Evolutionary conservation across 2,329 filamentous ascomycete genomes (phyloP), one percentile per base, ranked within the genome.

Genomic region (Venturiaceae sp.): DNA sequence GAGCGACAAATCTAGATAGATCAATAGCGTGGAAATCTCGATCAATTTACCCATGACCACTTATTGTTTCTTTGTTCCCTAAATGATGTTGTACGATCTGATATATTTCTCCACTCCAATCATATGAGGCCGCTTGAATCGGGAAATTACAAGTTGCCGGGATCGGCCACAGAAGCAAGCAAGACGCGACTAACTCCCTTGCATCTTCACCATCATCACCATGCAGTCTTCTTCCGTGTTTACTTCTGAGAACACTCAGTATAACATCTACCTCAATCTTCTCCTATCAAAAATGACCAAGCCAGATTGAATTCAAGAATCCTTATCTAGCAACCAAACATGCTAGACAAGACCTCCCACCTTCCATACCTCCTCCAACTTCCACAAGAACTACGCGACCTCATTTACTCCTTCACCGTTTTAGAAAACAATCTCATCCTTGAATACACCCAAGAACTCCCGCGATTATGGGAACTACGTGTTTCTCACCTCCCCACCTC

Each of bases 311-410:
- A 50, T 26, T 50, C 13, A 16, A 23, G 4, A 13, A 16, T n/a
- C 23, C 5, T 2, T 9, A 7, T 9, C 4, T 16, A 13, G 14
- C 23, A 30, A 16, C 2, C 3, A 13, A 30, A 8, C 14, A 50
- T 50, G 44, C 44, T 50, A 5, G 44, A 50, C 44, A 30, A 30
- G 5, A 50, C 44, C 7, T 50, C 26, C 44, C 16, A 28, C 3
- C 14, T 50, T 16, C 23, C 44, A 5, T 30, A 30, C 19, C 44
- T 50, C 5, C 13, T 50, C 23, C 44, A 53, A 55, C 59, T 23
- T 30, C 39, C 28, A 2, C 37, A 41, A 39, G 37, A 55, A 39
- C 59, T 57, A 59, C 61, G 60, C 53, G 60, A 57, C 60, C 54
- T 32, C 26, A 50, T 59, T 44, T 58, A 32, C 34, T 57, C 50